phyloP scores from a whole-genome alignment of 805 yeast species.

The Lipomyces orientalis region DNA sequence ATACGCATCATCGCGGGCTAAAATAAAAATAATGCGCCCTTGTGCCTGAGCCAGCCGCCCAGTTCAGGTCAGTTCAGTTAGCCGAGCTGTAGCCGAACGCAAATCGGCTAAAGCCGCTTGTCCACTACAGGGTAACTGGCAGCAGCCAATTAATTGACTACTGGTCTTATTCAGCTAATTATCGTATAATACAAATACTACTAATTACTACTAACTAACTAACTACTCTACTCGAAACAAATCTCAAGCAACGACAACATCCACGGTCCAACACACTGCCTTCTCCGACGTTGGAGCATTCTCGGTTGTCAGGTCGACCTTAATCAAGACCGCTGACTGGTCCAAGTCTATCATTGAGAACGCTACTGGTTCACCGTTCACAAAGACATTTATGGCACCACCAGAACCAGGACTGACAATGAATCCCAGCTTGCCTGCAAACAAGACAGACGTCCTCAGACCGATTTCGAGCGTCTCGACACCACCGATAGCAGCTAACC shows the following conservation, averaged over 20 bases:
- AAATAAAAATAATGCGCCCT: too few species aligned
- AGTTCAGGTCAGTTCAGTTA: too few species aligned
- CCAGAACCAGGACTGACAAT: background rate
- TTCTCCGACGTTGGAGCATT: background rate
- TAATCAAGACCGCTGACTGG: background rate
- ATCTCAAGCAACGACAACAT: background rate
- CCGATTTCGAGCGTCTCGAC: background rate
- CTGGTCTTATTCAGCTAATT: too few species aligned
- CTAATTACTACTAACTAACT: too few species aligned
- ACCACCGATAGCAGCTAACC: background rate
- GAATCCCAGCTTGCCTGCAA: background rate
- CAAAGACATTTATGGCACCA: background rate
- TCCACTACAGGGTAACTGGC: too few species aligned
- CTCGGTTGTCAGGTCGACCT: background rate
- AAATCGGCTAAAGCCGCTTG: too few species aligned
- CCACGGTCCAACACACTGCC: background rate
- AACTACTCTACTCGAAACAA: too few species aligned
- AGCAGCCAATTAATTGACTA: too few species aligned
- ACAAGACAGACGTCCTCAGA: background rate
- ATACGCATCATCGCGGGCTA: too few species aligned
- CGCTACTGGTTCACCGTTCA: background rate
- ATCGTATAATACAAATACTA: too few species aligned
- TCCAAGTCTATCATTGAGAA: background rate
- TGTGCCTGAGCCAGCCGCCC: too few species aligned
- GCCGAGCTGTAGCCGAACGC: too few species aligned